Evolutionary conservation across 768 basidiomycete genomes (phyloP).

Genomic region (Lactarius akahatsu): DNA sequence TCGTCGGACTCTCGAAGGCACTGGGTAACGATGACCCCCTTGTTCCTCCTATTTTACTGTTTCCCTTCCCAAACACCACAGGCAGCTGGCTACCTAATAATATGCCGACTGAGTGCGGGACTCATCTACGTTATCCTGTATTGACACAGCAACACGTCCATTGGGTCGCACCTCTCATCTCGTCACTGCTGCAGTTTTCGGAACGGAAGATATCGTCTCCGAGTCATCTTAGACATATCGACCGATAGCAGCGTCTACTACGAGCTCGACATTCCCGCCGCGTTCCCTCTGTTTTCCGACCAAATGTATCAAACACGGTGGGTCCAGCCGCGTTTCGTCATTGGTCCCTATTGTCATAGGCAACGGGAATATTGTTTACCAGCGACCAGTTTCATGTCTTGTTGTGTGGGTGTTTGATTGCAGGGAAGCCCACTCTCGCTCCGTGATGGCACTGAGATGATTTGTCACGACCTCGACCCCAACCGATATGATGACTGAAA

Average conservation of each 20-base stretch:
- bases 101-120: not conserved
- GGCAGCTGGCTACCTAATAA: not conserved
- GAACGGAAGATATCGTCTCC: too few species aligned
- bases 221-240: too few species aligned
- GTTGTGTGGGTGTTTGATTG: not conserved
- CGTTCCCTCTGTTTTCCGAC: slow-evolving; percentile 39
- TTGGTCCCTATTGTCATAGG: slow-evolving; percentile 34
- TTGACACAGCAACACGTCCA: too few species aligned
- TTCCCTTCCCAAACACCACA: too few species aligned
- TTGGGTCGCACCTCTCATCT: too few species aligned
- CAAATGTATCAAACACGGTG: slow-evolving; percentile 40
- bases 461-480: not conserved
- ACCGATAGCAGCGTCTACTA: slow-evolving; percentile 39
- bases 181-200: too few species aligned
- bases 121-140: not conserved
- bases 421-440: too few species aligned
- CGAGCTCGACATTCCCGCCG: slow-evolving; percentile 47
- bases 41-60: slow-evolving; percentile 30
- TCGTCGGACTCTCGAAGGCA: too few species aligned
- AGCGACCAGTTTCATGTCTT: not conserved
- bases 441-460: not conserved
- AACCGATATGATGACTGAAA: not conserved
- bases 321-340: slow-evolving; percentile 41
- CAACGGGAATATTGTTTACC: too few species aligned
- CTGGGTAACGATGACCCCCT: not conserved